Base-by-base conservation (phyloP, 1,284 basidiomycete species). In the Amylostereum areolatum region DNA sequence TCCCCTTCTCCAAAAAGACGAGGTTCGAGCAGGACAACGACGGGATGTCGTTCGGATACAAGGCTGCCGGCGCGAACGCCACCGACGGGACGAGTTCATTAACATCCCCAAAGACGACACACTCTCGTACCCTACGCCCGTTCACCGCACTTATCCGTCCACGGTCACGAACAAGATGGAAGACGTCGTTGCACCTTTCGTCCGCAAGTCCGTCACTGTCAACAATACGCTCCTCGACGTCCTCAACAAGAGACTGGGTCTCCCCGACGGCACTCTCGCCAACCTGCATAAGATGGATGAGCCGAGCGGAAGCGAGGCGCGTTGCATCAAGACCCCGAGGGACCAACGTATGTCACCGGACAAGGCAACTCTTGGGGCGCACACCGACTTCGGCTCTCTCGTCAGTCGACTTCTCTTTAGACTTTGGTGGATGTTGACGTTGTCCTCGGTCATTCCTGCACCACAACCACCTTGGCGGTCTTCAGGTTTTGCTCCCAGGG, bases 391-490 rank as follows among this genome's bases (percentile, higher is more conserved):
- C 51, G 70, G 70, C 46, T 40, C 24, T 2, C 51, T 12, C 10
- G 25, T 24, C 24, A 10, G 3, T 5, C 7, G 18, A n/a, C 25
- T 3, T 27, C 33, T 28, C 8, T n/a, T 42, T 31, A 12, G 10
- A 11, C 32, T n/a, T 45, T 12, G 27, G 32, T n/a, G 10, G 6
- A n/a, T 35, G 2, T 29, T 43, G 25, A 46, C 30, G 31, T 28
- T 10, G 11, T 40, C n/a, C 28, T 8, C 54, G 81, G 75, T 78
- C 81, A 0, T 78, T 85, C 64, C 65, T 86, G 44, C 81, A 84
- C 62, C 88, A 88, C 62, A 87, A 87, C 61, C 75, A 75, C 10
- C 73, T 89, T 0, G 85, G 85, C 3, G 86, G 86, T 0, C 66
- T 89, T 5, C 86, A 89, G 57, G 83, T 88, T 1, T 69, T 86